Percentiles rank a stretch among this genome's conserved stretches.
These are phyloP conservation scores for Coemansia pectinata DNA, from an alignment of 192 early-diverging fungal species.

Conservation along the genomic window DNA sequence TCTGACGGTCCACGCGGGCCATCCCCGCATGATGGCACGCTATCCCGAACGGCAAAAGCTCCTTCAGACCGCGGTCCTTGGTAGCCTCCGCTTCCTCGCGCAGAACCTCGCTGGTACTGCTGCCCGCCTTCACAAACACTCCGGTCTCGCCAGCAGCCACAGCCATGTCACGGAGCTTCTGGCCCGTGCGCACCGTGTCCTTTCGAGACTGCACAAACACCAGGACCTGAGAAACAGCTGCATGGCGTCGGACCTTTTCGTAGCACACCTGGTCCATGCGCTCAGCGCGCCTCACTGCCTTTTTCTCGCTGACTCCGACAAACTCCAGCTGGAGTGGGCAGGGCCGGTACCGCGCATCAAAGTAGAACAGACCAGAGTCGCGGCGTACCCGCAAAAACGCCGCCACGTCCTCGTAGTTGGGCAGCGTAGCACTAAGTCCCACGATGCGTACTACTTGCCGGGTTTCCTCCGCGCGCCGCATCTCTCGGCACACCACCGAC, in stretches of 20 bases:
- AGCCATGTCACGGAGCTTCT: slow-evolving; percentile 89
- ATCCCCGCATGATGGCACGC: slow-evolving; percentile 98
- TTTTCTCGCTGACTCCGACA: slow-evolving; percentile 97
- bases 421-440: slow-evolving; percentile 91
- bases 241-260: slow-evolving; percentile 90
- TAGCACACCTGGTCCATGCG: slow-evolving; percentile 97
- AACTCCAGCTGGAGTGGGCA: slow-evolving; percentile 96
- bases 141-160: slow-evolving; percentile 84
- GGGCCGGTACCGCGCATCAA: slow-evolving; percentile 90
- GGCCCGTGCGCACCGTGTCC: slow-evolving; percentile 95
- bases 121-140: slow-evolving; percentile 79
- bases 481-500: slow-evolving; percentile 83
- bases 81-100: slow-evolving; percentile 75
- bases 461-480: slow-evolving; percentile 86
- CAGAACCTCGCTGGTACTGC: slow-evolving; percentile 82
- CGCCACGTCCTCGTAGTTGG: slow-evolving; percentile 96
- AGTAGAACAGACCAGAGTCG: slow-evolving; percentile 83
- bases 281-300: slow-evolving; percentile 88
- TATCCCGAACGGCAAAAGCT: slow-evolving; percentile 93
- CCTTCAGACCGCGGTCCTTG: slow-evolving; percentile 83
- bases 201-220: slow-evolving; percentile 98
- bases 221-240: slow-evolving; percentile 82
- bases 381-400: slow-evolving; percentile 87
- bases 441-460: slow-evolving; percentile 89
- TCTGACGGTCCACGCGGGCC: slow-evolving; percentile 84